Conservation (phyloP, 2,329 filamentous ascomycete genomes). For the Colletotrichum incanum region DNA sequence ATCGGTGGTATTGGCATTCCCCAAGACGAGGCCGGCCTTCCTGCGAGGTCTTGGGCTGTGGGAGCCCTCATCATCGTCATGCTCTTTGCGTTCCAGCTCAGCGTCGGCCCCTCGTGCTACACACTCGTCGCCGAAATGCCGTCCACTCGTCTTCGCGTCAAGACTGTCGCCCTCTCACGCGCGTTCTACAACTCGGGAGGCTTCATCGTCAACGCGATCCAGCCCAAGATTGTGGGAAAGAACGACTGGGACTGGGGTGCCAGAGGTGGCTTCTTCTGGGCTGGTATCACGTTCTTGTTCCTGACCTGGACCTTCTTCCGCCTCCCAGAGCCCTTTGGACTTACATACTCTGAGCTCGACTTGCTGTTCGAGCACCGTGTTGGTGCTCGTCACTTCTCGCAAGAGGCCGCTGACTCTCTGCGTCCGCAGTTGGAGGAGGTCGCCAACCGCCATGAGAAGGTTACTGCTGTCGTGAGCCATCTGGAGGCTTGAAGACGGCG, state of each 20-base stretch:
- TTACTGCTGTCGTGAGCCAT: conserved; percentile 34
- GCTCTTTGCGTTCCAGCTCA: conserved; percentile 59
- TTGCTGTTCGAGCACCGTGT: conserved; percentile 47
- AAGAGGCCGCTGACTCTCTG: conserved; percentile 40
- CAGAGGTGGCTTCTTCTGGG: conserved; percentile 50
- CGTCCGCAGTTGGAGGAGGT: conserved; percentile 43
- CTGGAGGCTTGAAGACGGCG: conserved; percentile 22
- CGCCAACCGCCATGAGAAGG: conserved; percentile 42
- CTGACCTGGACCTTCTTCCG: conserved; percentile 51
- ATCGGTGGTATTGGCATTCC: conserved; percentile 53
- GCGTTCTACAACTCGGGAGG: conserved; percentile 59
- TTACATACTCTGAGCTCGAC: conserved; percentile 47
- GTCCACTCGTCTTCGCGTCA: conserved; percentile 62
- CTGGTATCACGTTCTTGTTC: conserved; percentile 49
- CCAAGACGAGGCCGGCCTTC: conserved; percentile 51
- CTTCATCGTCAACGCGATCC: conserved; percentile 53
- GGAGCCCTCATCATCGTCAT: conserved; percentile 60
- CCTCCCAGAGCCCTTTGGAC: conserved; percentile 51
- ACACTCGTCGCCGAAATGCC: conserved; percentile 62
- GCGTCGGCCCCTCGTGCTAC: conserved; percentile 58
- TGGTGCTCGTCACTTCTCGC: conserved; percentile 42
- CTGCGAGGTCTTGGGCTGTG: conserved; percentile 57
- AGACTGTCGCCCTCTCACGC: conserved; percentile 63
- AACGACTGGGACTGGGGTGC: conserved; percentile 51
- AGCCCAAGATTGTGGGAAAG: conserved; percentile 41